Evolutionary conservation across 2,329 filamentous ascomycete genomes (phyloP), one percentile per base, ranked within the genome.

Genomic region (Monilinia aucupariae): DNA sequence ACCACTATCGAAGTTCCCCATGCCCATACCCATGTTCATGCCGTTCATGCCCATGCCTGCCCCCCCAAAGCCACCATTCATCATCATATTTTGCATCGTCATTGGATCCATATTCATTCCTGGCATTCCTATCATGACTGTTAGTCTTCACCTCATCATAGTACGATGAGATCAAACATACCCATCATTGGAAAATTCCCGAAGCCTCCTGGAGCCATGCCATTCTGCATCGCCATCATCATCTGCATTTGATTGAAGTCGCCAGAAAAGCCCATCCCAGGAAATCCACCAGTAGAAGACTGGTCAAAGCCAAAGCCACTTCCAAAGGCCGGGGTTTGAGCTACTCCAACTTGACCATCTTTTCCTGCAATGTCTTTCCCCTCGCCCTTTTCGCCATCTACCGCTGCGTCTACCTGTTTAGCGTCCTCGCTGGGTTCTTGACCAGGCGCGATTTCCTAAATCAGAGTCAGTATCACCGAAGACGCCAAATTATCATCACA

Each of bases 61-160:
- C 74, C 80, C 79, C 78, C 84, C 84, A 76, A 88, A 91, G 75
- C 85, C 85, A 80, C 86, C 85, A 80, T 85, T 91, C 87, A 92
- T 90, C 82, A 86, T 85, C 83, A 87, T 87, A 77, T 83, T 87
- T 75, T 89, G 85, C 84, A 88, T 88, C 76, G 80, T 78, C 81
- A 87, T 86, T 65, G 86, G 85, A 81, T 92, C 89, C 90, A 96
- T 94, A 76, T 83, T 83, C 88, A 93, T 91, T 72, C 85, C 85
- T 69, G 88, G 80, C 88, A 94, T 92, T 45, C 66, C 66, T 67
- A 48, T 41, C 58, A 56, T 66, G 64, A 59, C 41, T 32, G 30
- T 55, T 55, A 63, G 63, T 34, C 34, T 53, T 39, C 25, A 45
- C n/a, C 25, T 39, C 7, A 6, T 20, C 12, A 43, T 32, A 30